Percentiles rank a stretch among this genome's conserved stretches.
phyloP scores from a whole-genome alignment of 768 basidiomycete genomes.

The Mycena sanguinolenta region DNA sequence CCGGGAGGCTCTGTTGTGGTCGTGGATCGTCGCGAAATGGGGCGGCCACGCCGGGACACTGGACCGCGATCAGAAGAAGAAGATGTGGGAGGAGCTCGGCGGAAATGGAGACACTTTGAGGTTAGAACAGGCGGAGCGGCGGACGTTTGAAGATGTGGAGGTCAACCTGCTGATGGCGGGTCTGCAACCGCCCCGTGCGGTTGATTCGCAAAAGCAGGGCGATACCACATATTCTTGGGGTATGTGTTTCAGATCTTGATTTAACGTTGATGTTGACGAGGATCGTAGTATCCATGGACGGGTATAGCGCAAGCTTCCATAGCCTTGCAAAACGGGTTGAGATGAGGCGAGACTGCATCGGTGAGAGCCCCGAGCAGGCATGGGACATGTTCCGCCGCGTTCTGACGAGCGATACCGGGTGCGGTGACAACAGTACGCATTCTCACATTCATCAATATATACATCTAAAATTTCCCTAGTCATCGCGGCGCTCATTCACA shows the following conservation, averaged over 20 bases:
- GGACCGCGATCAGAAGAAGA: constrained; percentile 30
- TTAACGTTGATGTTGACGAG: neutral
- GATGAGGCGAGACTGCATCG: constrained; percentile 14
- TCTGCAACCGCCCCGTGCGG: constrained; percentile 12
- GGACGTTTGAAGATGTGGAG: constrained; percentile 33
- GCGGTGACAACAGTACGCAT: constrained; percentile 26
- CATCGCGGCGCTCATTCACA: constrained; percentile 32
- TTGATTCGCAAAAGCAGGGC: constrained; percentile 1
- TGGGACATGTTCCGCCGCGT: constrained; percentile 30
- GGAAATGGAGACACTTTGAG: constrained; percentile 29
- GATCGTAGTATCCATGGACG: constrained; percentile 27
- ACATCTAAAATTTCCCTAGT: neutral
- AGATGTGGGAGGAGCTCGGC: constrained; percentile 49
- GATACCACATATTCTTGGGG: constrained; percentile 28
- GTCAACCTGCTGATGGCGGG: constrained; percentile 32
- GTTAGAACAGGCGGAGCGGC: constrained; percentile 7
- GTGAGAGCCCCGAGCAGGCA: constrained; percentile 5
- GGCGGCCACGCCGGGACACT: constrained; percentile 30
- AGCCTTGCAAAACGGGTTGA: neutral
- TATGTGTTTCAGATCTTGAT: constrained; percentile 1
- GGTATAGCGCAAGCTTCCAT: constrained; percentile 21
- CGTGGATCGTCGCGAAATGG: constrained; percentile 51
- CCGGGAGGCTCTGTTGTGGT: constrained; percentile 53
- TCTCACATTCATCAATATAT: neutral
- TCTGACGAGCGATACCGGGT: constrained; percentile 2